These are phyloP conservation scores for Parathielavia appendiculata DNA, from an alignment of 495 filamentous ascomycete genomes.

Conservation along the genomic window DNA sequence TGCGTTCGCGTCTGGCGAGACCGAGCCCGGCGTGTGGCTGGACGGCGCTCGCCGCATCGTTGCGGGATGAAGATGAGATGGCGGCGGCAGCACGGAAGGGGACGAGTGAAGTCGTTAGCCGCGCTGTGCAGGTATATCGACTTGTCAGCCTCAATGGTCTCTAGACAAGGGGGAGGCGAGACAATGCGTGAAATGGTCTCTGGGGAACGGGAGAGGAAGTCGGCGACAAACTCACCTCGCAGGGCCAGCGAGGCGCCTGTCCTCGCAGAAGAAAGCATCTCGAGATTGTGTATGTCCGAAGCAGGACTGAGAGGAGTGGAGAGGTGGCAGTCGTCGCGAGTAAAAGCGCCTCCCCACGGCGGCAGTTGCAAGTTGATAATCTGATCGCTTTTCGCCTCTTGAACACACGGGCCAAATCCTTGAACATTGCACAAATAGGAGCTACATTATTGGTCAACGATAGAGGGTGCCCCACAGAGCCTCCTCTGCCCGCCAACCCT, in stretches of 20 bases:
- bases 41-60: slow-evolving; percentile 48
- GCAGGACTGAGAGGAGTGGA: slow-evolving; percentile 22
- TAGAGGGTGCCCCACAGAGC: slow-evolving; percentile 1
- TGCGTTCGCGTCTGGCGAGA: slow-evolving; percentile 39
- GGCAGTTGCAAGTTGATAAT: slow-evolving; percentile 25
- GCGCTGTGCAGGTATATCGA: slow-evolving; percentile 41
- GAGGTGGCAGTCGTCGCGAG: slow-evolving; percentile 20
- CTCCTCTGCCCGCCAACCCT: background rate
- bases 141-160: slow-evolving; percentile 15
- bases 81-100: slow-evolving; percentile 60
- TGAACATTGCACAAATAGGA: slow-evolving; percentile 22
- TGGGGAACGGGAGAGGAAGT: background rate
- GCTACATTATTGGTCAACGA: slow-evolving; percentile 21
- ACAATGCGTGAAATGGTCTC: background rate
- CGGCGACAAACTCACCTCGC: slow-evolving; percentile 52
- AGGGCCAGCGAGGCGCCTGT: slow-evolving; percentile 62
- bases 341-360: slow-evolving; percentile 17
- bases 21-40: slow-evolving; percentile 39
- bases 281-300: slow-evolving; percentile 3
- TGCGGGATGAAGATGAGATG: slow-evolving; percentile 58
- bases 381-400: slow-evolving; percentile 34
- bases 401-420: slow-evolving; percentile 9
- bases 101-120: slow-evolving; percentile 54
- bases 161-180: background rate
- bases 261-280: slow-evolving; percentile 61